Percentiles rank a stretch among this genome's conserved stretches.
These are phyloP conservation scores for Ceratocystis huliohia DNA, from an alignment of 2,329 filamentous ascomycete genomes.

Conservation along the genomic window DNA sequence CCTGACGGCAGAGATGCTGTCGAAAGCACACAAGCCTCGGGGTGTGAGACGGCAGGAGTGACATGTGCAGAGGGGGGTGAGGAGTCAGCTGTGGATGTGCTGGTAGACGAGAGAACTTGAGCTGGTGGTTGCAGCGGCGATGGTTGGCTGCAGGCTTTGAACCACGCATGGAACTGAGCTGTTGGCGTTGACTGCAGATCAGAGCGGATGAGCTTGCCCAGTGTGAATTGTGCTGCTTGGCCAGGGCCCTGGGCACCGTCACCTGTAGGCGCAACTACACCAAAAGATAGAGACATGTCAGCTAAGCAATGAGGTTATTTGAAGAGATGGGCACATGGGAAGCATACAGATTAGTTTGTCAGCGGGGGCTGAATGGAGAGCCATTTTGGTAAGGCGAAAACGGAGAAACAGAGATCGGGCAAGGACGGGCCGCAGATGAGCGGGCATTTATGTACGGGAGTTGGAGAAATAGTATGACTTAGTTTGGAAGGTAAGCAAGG, in stretches of 20 bases:
- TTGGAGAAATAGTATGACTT: too few relatives aligned
- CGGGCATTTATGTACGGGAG: slow-evolving; percentile 1
- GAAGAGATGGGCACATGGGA: background rate
- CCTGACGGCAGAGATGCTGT: slow-evolving; percentile 76
- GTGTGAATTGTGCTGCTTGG: slow-evolving; percentile 65
- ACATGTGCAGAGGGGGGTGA: slow-evolving; percentile 64
- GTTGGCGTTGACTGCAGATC: slow-evolving; percentile 56
- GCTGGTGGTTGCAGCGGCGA: slow-evolving; percentile 28
- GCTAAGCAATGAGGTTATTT: background rate
- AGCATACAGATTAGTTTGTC: slow-evolving; percentile 22
- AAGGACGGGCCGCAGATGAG: background rate
- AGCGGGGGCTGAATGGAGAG: slow-evolving; percentile 19
- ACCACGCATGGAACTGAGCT: slow-evolving; percentile 83
- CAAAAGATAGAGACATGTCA: background rate
- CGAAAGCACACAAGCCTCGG: slow-evolving; percentile 78
- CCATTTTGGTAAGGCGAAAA: slow-evolving; percentile 15
- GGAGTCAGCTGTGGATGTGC: slow-evolving; percentile 75
- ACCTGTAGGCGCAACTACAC: slow-evolving; percentile 50
- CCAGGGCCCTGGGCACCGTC: slow-evolving; percentile 35
- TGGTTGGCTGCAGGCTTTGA: slow-evolving; percentile 51
- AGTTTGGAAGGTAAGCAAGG: too few relatives aligned
- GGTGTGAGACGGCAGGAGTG: slow-evolving; percentile 46
- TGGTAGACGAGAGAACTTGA: slow-evolving; percentile 29
- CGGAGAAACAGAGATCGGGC: background rate
- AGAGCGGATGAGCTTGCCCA: slow-evolving; percentile 44